Base-by-base conservation (phyloP, 2,329 filamentous ascomycete species). In the Aureobasidium leucospermi region DNA sequence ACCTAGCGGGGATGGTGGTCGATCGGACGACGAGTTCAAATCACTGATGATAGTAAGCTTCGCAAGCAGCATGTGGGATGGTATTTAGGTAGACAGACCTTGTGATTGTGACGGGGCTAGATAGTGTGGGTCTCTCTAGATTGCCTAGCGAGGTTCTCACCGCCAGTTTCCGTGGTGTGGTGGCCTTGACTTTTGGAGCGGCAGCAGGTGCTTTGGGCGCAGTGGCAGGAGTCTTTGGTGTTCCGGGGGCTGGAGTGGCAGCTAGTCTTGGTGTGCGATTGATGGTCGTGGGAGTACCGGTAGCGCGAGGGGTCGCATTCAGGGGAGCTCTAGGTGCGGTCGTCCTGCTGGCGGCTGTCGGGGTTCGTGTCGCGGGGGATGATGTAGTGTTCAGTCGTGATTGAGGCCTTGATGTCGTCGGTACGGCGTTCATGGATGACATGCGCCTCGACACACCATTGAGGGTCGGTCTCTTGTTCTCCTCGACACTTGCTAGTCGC, bases 381-480 rank as follows among this genome's bases (percentile, higher is more conserved):
- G 41, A 45, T 13, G 55, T 43, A 39, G 42, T 58, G 43, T 29
- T 58, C 32, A 58, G 43, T 29, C 55, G 28, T 2, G 55, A 58
- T 5, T 36, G 34, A 48, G 55, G 55, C 23, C 55, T 39, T 3
- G 55, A 16, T 9, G 55, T 46, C 11, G 32, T 39, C 9, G 55
- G 32, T 15, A 48, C 55, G 15, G 19, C 34, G 19, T 48, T 58
- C 55, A 58, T 58, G 8, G 55, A 58, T 15, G 55, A 58, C 55
- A 58, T 58, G 42, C 55, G 55, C 34, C 55, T 45, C n/a, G 55
- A 58, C n/a, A 48, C 55, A 34, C 55, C 55, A 48, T 58, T 58
- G 34, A 58, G 55, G 6, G 55, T 47, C 23, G 55, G 55, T 58
- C 55, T 38, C 43, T 58, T 58, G 32, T 39, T 39, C 43, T 58